Evolutionary conservation across 345 rosid species (phyloP).

Genomic region (Hirschfeldia incana): DNA sequence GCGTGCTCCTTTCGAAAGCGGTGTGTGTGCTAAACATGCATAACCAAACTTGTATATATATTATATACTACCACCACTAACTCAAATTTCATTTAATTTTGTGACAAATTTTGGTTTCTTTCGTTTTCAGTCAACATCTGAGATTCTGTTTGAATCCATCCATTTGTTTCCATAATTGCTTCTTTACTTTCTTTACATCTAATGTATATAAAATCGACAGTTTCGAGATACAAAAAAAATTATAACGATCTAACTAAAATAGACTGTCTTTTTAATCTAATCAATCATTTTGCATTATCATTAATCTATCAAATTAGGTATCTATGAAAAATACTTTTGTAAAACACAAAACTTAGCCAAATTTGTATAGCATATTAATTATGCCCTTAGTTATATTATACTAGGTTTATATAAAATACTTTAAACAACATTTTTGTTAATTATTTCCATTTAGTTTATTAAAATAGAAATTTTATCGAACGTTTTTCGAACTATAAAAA

Average conservation of each 20-base stretch:
- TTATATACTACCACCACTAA: not conserved
- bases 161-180: not conserved
- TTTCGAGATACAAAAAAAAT: not conserved
- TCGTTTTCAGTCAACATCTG: not conserved
- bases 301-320: no score
- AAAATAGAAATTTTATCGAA: no score
- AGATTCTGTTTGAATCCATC: not conserved
- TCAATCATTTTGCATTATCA: no score
- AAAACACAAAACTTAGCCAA: not conserved
- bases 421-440: no score
- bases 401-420: no score
- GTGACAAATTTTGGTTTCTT: not conserved
- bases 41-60: not conserved
- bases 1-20: slow-evolving; percentile 75
- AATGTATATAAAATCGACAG: not conserved
- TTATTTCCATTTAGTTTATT: no score
- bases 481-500: not conserved
- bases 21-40: not conserved
- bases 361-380: not conserved
- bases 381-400: no score
- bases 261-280: no score
- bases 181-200: not conserved
- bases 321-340: not conserved
- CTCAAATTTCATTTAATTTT: not conserved
- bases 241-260: not conserved